Evolutionary conservation across 1,139 yeast genomes (phyloP), one percentile per base, ranked within the genome.

Genomic region (Pichia kudriavzevii): DNA sequence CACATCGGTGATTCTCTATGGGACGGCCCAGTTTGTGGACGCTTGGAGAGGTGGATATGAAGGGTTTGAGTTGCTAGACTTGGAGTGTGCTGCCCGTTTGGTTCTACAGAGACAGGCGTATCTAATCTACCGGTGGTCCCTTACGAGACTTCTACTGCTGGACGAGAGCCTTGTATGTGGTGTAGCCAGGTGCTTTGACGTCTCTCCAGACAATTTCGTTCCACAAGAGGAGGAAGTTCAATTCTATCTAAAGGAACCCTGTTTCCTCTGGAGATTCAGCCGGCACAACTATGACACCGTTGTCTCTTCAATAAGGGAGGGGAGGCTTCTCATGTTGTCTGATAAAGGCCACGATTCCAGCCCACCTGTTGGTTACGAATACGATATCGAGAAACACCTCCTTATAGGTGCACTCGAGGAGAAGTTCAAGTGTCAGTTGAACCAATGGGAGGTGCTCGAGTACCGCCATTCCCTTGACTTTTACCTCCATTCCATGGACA

Each of bases 241-340:
- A n/a, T 28, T 27, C 12, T 32, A 32, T 21, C 14, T 32, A 5
- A 26, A 18, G 10, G 15, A 32, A 7, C 35, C 35, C 8, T 27
- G 27, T 9, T 28, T 28, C 12, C 22, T 32, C 22, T 32, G 30
- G 28, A 32, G 35, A 27, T 32, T 32, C 7, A 27, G 31, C n/a
- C 14, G 18, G 7, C 17, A 22, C 4, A 32, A 32, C 13, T 27
- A 27, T 9, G n/a, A n/a, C n/a, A n/a, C n/a, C n/a, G n/a, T n/a
- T n/a, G n/a, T n/a, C n/a, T n/a, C n/a, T n/a, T n/a, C n/a, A n/a
- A n/a, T n/a, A n/a, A n/a, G n/a, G n/a, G n/a, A n/a, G n/a, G n/a
- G n/a, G n/a, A n/a, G n/a, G n/a, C n/a, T n/a, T n/a, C n/a, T n/a
- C n/a, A n/a, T n/a, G n/a, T n/a, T n/a, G n/a, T n/a, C n/a, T n/a